Base-by-base conservation (phyloP, 305 asterid genomes). In the Fraxinus greggii region DNA sequence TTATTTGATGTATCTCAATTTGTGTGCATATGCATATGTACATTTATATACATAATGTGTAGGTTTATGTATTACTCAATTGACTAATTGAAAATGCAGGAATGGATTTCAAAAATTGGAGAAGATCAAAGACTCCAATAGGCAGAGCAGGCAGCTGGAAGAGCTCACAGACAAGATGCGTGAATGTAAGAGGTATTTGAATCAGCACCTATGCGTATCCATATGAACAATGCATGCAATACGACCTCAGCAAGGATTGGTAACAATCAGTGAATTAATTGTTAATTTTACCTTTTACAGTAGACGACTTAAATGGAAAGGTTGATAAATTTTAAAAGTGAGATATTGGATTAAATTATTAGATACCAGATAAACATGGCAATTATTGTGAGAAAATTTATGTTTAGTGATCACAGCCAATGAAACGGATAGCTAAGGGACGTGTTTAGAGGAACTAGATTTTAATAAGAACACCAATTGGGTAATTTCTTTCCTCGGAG, bases 91-190 rank as follows among this genome's bases (percentile, higher is more conserved):
- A 5, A 77, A 74, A 9, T 87, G 81, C 85, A 94, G 99, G 85
- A 95, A 94, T 95, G 99, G 98, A 32, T 95, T 95, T 84, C 99
- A 95, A 90, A 95, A 95, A 83, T 77, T 95, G 94, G 99, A 95
- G 87, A 95, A 94, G 82, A 90, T 95, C 83, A 95, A 94, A 89
- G 99, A 95, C 81, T 80, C 97, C 81, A 95, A 83, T 85, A 88
- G 99, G 88, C 93, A 85, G 89, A 94, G 97, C 86, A 88, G 98
- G 89, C 97, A 93, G 90, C 89, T 95, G 91, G 99, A 95, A 90
- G 99, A 95, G 90, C 97, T 93, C 81, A 93, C 98, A 0, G 98
- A 82, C 38, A 93, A 95, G 91, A 93, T 95, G 99, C 97, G 98
- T 38, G 98, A 95, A 42, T 95, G 98, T 90, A 94, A 95, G 91